Conservation (phyloP, 2,329 filamentous ascomycete genomes). For the Colletotrichum sp. region DNA sequence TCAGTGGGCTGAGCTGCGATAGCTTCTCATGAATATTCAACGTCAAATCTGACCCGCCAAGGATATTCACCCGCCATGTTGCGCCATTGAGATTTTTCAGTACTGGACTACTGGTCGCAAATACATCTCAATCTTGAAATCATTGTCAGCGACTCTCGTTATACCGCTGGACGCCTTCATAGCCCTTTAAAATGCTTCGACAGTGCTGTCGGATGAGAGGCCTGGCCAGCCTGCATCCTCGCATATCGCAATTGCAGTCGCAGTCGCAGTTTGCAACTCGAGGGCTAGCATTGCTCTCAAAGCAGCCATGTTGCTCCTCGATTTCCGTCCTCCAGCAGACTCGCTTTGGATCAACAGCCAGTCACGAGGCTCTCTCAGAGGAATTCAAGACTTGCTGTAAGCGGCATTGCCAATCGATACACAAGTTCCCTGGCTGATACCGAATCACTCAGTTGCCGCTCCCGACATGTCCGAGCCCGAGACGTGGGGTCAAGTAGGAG, state of each 20-base stretch:
- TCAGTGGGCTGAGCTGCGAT: conserved; percentile 11
- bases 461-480: conserved; percentile 29
- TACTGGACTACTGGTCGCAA: not conserved
- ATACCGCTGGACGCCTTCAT: not conserved
- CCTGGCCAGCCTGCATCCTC: conserved; percentile 2
- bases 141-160: too few species aligned
- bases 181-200: conserved; percentile 12
- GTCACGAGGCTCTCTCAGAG: not conserved
- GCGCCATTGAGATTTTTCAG: not conserved
- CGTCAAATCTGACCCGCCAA: not conserved
- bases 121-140: not conserved
- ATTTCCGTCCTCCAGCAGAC: not conserved
- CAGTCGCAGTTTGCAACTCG: not conserved
- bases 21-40: conserved; percentile 3
- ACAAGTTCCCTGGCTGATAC: not conserved
- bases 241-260: not conserved
- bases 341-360: not conserved
- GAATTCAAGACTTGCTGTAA: conserved; percentile 20
- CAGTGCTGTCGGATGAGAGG: conserved; percentile 17
- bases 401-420: not conserved
- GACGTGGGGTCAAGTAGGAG: conserved; percentile 33
- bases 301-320: not conserved
- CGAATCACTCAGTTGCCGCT: conserved; percentile 30
- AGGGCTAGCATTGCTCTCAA: not conserved
- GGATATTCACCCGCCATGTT: not conserved